A percentile compares a stretch with the other conserved stretches of the same genome.
phyloP scores from a whole-genome alignment of 202 grass and related monocot species.

The Bolboschoenoplectus hybrid region DNA sequence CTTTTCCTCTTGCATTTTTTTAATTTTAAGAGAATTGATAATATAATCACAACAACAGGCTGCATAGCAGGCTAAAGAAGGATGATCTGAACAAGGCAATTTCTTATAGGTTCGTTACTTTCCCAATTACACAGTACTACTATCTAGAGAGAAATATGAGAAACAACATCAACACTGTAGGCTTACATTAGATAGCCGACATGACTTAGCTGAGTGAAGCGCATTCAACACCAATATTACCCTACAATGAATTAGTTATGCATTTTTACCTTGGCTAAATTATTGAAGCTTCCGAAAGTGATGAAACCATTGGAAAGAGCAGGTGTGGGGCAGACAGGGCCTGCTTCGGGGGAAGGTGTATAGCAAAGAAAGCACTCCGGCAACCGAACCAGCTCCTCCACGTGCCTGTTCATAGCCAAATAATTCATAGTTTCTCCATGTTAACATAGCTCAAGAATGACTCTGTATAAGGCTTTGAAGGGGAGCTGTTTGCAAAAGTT shows the following conservation, averaged over 20 bases:
- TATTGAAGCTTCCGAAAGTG: conserved; percentile 98
- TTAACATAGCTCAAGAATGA: not conserved
- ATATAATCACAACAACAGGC: not conserved
- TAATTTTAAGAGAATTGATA: not conserved
- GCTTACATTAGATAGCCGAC: conserved; percentile 12
- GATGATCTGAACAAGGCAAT: not conserved
- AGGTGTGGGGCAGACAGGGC: conserved; percentile 72
- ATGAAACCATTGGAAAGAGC: conserved; percentile 90
- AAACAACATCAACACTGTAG: conserved; percentile 6
- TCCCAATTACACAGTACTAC: not conserved
- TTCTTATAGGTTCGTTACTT: not conserved
- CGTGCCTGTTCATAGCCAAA: conserved; percentile 55
- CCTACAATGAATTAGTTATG: conserved; percentile 21
- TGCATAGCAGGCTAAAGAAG: not conserved
- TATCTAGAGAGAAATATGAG: not conserved
- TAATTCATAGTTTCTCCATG: not conserved
- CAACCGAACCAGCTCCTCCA: conserved; percentile 89
- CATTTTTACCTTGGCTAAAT: conserved; percentile 90
- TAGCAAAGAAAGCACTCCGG: conserved; percentile 96
- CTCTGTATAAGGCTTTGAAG: not conserved
- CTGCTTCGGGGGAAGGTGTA: conserved; percentile 97
- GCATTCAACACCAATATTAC: not conserved
- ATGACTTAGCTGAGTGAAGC: conserved; percentile 14
- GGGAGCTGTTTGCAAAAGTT: not conserved
- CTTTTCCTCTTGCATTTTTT: not conserved